Conservation (phyloP, 371 early-diverging fungal genomes). For the Lichtheimia ramosa region DNA sequence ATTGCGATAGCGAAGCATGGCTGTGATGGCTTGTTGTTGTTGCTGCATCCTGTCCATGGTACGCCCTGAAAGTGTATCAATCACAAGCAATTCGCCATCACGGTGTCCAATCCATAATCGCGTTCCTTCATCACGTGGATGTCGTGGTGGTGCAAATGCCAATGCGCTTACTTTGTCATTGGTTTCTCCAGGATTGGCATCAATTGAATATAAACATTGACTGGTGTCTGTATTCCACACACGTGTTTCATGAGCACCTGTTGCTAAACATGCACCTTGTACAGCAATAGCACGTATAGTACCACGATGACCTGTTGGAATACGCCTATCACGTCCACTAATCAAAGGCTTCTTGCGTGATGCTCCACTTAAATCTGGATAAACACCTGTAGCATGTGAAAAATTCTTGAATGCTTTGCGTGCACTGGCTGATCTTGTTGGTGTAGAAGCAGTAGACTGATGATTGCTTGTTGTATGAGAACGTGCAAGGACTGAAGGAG, state of each 20-base stretch:
- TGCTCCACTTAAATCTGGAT: constrained; percentile 27
- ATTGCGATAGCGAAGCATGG: constrained; percentile 59
- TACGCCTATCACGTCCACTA: constrained; percentile 8
- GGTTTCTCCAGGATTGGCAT: constrained; percentile 16
- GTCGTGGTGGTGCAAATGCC: constrained; percentile 38
- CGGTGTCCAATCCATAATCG: constrained; percentile 67
- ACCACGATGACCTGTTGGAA: constrained; percentile 19
- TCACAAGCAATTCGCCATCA: constrained; percentile 58
- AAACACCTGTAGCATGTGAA: constrained; percentile 10
- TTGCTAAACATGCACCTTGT: constrained; percentile 21
- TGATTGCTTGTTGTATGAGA: constrained; percentile 23
- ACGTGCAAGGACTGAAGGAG: constrained; percentile 29
- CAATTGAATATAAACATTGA: constrained; percentile 15
- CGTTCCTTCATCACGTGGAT: constrained; percentile 52
- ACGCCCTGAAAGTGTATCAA: constrained; percentile 50
- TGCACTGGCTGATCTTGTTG: constrained; percentile 3
- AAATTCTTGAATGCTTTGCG: constrained; percentile 15
- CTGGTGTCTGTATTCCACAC: constrained; percentile 20
- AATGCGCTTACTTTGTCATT: constrained; percentile 31
- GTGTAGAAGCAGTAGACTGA: neutral
- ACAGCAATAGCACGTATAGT: constrained; percentile 19
- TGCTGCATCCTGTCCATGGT: constrained; percentile 50
- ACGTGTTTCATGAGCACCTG: constrained; percentile 21
- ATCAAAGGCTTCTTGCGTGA: constrained; percentile 23
- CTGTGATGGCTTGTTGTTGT: constrained; percentile 63